These are phyloP conservation scores for Rhizophlyctis rosea DNA, from an alignment of 192 early-diverging fungal genomes.

Conservation along the genomic window DNA sequence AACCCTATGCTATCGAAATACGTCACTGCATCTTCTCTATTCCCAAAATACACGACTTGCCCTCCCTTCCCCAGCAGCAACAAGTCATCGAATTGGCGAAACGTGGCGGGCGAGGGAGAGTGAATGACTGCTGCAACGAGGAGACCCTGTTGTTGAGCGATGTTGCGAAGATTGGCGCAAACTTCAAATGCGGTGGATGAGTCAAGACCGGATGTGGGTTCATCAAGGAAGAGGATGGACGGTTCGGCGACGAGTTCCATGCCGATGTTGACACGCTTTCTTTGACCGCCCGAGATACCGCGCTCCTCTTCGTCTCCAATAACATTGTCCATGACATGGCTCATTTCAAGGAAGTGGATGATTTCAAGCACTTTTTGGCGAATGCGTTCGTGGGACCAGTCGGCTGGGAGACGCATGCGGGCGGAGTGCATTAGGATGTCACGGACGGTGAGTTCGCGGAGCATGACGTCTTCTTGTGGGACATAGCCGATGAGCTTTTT, in stretches of 20 bases:
- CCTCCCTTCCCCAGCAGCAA: slow-evolving; percentile 69
- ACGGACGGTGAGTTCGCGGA: slow-evolving; percentile 65
- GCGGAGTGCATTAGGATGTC: slow-evolving; percentile 66
- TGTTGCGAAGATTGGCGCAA: slow-evolving; percentile 46
- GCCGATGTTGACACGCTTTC: slow-evolving; percentile 75
- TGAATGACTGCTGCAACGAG: slow-evolving; percentile 72
- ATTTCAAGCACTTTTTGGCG: slow-evolving; percentile 52
- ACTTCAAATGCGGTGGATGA: slow-evolving; percentile 63
- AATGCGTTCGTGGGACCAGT: slow-evolving; percentile 29
- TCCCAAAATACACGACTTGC: slow-evolving; percentile 61
- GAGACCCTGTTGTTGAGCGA: slow-evolving; percentile 56
- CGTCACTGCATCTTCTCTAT: slow-evolving; percentile 35
- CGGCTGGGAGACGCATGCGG: slow-evolving; percentile 54
- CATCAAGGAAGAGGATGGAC: slow-evolving; percentile 64
- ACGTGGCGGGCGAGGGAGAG: slow-evolving; percentile 60
- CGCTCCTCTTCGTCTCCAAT: slow-evolving; percentile 63
- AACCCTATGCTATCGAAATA: slow-evolving; percentile 49
- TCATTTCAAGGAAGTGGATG: slow-evolving; percentile 50
- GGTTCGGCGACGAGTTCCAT: slow-evolving; percentile 67
- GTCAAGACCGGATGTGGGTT: slow-evolving; percentile 67
- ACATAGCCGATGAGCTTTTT: slow-evolving; percentile 73
- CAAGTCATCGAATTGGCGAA: slow-evolving; percentile 67
- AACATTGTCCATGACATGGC: slow-evolving; percentile 47
- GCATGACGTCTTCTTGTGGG: slow-evolving; percentile 63
- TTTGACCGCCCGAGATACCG: slow-evolving; percentile 70